phyloP scores from a whole-genome alignment of 1,284 basidiomycete species.

The Ustilago bromivora region DNA sequence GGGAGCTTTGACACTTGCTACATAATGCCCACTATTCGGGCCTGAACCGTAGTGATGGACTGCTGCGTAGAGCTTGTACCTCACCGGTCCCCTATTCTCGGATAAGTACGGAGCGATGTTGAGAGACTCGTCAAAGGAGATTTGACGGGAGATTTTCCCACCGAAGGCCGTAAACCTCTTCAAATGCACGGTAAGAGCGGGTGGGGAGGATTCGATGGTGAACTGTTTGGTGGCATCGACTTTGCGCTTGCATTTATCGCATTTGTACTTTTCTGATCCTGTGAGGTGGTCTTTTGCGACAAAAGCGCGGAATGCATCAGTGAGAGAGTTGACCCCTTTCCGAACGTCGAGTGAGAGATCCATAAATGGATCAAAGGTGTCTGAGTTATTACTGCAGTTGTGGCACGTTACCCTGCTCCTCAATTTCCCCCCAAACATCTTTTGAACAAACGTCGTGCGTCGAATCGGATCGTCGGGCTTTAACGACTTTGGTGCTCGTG shows the following conservation, averaged over 20 bases:
- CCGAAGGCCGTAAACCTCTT: constrained; percentile 94
- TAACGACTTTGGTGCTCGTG: constrained; percentile 78
- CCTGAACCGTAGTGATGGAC: constrained; percentile 93
- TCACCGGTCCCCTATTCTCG: constrained; percentile 71
- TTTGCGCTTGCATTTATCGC: constrained; percentile 91
- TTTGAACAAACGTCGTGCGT: constrained; percentile 92
- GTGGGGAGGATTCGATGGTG: constrained; percentile 86
- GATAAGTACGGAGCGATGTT: constrained; percentile 86
- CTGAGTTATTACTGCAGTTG: constrained; percentile 86
- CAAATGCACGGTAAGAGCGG: constrained; percentile 93
- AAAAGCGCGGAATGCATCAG: constrained; percentile 84
- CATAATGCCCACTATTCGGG: constrained; percentile 96
- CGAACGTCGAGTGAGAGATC: constrained; percentile 76
- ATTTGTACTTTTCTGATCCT: constrained; percentile 96
- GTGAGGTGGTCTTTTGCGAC: constrained; percentile 84
- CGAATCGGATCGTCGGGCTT: constrained; percentile 73
- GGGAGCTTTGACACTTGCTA: constrained; percentile 82
- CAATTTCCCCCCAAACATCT: constrained; percentile 90
- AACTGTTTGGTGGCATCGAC: constrained; percentile 90
- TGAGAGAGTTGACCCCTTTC: constrained; percentile 76
- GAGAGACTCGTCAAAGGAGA: constrained; percentile 85
- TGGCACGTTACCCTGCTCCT: constrained; percentile 93
- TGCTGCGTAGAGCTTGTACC: constrained; percentile 91
- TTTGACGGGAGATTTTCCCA: constrained; percentile 75
- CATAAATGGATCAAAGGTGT: constrained; percentile 95